A percentile compares a stretch with the other conserved stretches of the same genome.
phyloP scores from a whole-genome alignment of 257 asterid genomes.

The Gentiana dahurica region DNA sequence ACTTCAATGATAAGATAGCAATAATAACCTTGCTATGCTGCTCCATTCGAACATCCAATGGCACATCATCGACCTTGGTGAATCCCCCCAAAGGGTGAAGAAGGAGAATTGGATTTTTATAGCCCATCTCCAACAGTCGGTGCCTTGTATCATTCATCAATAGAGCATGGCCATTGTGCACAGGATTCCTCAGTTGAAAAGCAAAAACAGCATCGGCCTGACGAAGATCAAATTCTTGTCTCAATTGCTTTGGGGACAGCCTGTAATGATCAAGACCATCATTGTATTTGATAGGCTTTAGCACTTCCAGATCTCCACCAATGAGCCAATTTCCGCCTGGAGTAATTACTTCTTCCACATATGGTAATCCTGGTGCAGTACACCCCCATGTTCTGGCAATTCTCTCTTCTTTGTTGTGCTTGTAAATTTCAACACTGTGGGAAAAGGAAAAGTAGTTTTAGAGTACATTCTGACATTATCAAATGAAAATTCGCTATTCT shows the following conservation, averaged over 20 bases:
- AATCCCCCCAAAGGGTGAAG: conserved; percentile 87
- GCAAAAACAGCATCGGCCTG: conserved; percentile 86
- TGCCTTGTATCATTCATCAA: conserved; percentile 75
- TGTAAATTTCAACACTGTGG: conserved; percentile 63
- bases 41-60: conserved; percentile 79
- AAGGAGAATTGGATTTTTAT: conserved; percentile 73
- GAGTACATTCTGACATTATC: neutral
- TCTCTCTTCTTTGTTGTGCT: conserved; percentile 83
- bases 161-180: conserved; percentile 82
- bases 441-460: neutral
- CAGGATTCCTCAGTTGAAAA: conserved; percentile 84
- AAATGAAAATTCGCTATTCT: neutral
- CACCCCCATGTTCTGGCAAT: conserved; percentile 90
- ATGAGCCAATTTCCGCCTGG: conserved; percentile 80
- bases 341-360: conserved; percentile 68
- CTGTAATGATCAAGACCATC: conserved; percentile 83
- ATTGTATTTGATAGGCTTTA: conserved; percentile 57
- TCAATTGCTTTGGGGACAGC: conserved; percentile 65
- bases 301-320: conserved; percentile 80
- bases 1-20: no score
- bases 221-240: conserved; percentile 58
- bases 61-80: conserved; percentile 83
- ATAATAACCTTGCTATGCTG: conserved; percentile 72
- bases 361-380: conserved; percentile 74
- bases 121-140: conserved; percentile 71